phyloP scores from a whole-genome alignment of 306 rosid species.

The Fagus crenata region DNA sequence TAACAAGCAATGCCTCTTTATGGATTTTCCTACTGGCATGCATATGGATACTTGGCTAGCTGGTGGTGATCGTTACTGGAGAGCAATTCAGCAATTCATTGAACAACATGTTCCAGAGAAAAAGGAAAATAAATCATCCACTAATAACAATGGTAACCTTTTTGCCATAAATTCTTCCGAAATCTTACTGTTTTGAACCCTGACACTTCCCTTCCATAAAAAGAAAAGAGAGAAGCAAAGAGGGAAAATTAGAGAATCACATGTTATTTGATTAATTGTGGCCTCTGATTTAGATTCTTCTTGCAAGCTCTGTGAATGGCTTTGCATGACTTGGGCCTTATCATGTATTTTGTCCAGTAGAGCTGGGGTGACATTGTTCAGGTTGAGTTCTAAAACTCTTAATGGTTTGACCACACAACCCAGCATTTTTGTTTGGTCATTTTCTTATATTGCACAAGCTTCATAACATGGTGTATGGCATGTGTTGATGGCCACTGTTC shows the following conservation, averaged over 20 bases:
- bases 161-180: not conserved
- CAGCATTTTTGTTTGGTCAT: not conserved
- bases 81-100: slow-evolving; percentile 70
- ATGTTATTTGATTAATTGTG: not conserved
- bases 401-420: not conserved
- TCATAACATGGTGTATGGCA: not conserved
- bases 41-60: slow-evolving; percentile 97
- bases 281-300: not conserved
- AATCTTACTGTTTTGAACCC: not conserved
- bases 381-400: not conserved
- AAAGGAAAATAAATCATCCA: slow-evolving; percentile 52
- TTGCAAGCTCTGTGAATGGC: not conserved
- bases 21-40: slow-evolving; percentile 91
- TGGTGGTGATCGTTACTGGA: slow-evolving; percentile 95
- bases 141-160: slow-evolving; percentile 40
- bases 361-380: not conserved
- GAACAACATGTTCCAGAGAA: slow-evolving; percentile 53
- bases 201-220: not conserved
- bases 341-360: not conserved
- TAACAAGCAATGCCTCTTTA: slow-evolving; percentile 69
- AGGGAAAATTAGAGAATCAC: not conserved
- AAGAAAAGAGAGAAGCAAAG: not conserved
- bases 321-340: not conserved
- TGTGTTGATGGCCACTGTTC: not conserved
- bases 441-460: not conserved